Evolutionary conservation across 495 filamentous ascomycete genomes (phyloP).

Genomic region (Margaritispora aquatica): DNA sequence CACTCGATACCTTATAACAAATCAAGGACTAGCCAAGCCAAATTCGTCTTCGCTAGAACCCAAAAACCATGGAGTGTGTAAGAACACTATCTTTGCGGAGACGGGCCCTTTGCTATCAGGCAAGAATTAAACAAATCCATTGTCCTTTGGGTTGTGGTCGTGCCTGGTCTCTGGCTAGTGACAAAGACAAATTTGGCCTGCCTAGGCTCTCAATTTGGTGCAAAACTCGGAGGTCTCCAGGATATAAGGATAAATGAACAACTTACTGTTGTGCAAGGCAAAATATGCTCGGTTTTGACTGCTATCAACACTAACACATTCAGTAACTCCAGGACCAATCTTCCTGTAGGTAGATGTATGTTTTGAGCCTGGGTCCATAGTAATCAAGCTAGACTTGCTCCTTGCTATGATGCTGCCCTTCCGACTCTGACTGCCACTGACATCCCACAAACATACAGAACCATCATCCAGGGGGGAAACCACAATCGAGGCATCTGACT

Average conservation of each 20-base stretch:
- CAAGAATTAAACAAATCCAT: too few species aligned
- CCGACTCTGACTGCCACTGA: conserved; percentile 51
- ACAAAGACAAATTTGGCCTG: too few species aligned
- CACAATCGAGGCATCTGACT: conserved; percentile 46
- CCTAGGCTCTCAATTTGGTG: too few species aligned
- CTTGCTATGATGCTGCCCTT: conserved; percentile 60
- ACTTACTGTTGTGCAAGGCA: conserved; percentile 62
- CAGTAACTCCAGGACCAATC: conserved; percentile 64
- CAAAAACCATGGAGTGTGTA: too few species aligned
- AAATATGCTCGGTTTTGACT: conserved; percentile 65
- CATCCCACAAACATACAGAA: conserved; percentile 79
- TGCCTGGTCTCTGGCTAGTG: too few species aligned
- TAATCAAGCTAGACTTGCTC: conserved; percentile 44
- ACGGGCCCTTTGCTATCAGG: too few species aligned
- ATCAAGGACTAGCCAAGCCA: too few species aligned
- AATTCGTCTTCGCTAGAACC: too few species aligned
- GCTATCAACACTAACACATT: conserved; percentile 79
- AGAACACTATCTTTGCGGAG: too few species aligned
- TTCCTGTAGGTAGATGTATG: conserved; percentile 31
- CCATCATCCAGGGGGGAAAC: conserved; percentile 82
- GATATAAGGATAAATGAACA: not conserved
- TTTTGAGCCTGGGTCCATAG: conserved; percentile 28
- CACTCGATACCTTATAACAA: too few species aligned
- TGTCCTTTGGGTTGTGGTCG: too few species aligned
- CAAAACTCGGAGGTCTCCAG: not conserved